phyloP scores from a whole-genome alignment of 768 basidiomycete species.

The Lentinula edodes region DNA sequence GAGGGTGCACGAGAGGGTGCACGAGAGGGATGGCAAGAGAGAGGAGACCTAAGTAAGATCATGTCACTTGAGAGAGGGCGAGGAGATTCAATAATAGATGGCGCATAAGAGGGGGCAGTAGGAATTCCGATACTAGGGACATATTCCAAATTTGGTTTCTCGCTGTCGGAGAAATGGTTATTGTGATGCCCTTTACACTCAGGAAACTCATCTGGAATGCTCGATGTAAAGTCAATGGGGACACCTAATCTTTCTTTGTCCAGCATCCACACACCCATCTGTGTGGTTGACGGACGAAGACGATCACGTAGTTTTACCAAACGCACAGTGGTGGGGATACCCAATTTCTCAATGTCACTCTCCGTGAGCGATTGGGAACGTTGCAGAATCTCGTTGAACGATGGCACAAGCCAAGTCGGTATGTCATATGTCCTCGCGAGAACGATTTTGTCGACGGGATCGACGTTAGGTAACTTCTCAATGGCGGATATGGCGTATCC shows the following conservation, averaged over 20 bases:
- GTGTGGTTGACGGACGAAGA: not conserved
- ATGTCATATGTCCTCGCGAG: not conserved
- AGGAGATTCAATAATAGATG: too few species aligned
- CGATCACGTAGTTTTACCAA: not conserved
- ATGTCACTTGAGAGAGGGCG: too few species aligned
- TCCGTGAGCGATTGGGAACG: not conserved
- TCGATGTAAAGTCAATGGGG: not conserved
- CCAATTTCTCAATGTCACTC: not conserved
- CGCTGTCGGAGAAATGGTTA: not conserved
- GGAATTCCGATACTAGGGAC: not conserved
- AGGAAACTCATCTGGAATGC: not conserved
- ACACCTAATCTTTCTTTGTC: not conserved
- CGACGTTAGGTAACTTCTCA: not conserved
- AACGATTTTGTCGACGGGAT: slow-evolving; percentile 1
- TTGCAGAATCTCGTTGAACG: not conserved
- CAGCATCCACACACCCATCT: not conserved
- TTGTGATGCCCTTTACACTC: not conserved
- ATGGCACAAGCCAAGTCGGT: not conserved
- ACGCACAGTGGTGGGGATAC: not conserved
- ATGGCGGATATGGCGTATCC: not conserved
- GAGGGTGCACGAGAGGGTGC: too few species aligned
- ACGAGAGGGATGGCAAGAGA: too few species aligned
- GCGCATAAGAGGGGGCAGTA: too few species aligned
- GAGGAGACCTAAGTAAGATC: too few species aligned
- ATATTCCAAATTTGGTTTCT: not conserved